Percentiles rank a stretch among this genome's conserved stretches.
These are phyloP conservation scores for Oryza coarctata DNA, from an alignment of 176 grass and related monocot genomes.

Conservation along the genomic window DNA sequence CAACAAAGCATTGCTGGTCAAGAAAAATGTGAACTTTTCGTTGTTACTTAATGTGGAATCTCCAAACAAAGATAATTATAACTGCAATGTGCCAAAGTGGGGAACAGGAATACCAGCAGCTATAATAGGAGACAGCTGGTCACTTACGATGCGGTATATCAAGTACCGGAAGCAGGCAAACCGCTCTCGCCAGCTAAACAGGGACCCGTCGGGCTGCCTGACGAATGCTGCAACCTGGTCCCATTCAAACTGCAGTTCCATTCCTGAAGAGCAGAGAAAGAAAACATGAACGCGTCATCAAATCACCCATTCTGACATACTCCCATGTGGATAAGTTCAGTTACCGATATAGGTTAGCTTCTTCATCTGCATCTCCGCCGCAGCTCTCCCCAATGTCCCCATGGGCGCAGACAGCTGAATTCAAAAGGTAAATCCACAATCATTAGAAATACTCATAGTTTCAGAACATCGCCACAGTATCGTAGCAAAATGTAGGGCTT, in stretches of 20 bases:
- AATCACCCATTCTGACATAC: background rate
- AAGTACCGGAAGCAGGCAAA: conserved; percentile 77
- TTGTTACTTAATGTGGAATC: background rate
- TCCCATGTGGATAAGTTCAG: background rate
- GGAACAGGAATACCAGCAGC: background rate
- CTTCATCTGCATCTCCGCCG: conserved; percentile 85
- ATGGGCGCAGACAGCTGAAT: conserved; percentile 79
- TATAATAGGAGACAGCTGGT: background rate
- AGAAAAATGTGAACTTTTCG: background rate
- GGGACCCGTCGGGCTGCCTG: conserved; percentile 77
- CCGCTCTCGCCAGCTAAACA: conserved; percentile 94
- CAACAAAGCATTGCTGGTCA: background rate
- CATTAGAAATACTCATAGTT: background rate
- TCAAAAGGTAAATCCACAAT: conserved; percentile 9
- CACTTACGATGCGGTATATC: conserved; percentile 85
- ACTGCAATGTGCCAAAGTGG: background rate
- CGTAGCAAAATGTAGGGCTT: background rate
- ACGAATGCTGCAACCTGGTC: conserved; percentile 90
- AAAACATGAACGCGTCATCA: background rate
- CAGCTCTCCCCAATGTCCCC: conserved; percentile 71
- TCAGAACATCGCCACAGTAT: background rate
- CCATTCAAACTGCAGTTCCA: conserved; percentile 96
- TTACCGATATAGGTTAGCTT: conserved; percentile 91
- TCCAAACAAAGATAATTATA: conserved; percentile 5
- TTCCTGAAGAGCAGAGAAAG: conserved; percentile 46